Base-by-base conservation (phyloP, 2,329 filamentous ascomycete genomes). In the Ophiocordyceps camponoti-floridani region DNA sequence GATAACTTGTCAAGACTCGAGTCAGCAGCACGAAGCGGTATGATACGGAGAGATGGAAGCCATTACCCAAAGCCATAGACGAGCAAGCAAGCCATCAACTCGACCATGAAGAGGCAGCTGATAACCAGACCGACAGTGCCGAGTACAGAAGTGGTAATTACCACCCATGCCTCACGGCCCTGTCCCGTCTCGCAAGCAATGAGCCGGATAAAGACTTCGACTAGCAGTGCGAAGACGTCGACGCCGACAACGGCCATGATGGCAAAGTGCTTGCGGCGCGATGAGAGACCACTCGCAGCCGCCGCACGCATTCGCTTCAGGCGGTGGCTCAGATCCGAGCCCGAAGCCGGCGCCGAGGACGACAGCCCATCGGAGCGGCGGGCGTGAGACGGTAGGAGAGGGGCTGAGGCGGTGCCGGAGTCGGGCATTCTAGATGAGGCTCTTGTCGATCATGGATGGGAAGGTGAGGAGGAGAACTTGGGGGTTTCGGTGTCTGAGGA, bases 51-150 rank as follows among this genome's bases (percentile, higher is more conserved):
- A n/a, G 2, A 14, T 2, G 26, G n/a, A 62, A 69, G 55, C n/a
- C 14, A 37, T 16, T 60, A 82, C 76, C 60, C 51, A 30, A 65
- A 58, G 2, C 79, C 78, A 62, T 79, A 82, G 3, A 74, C 74
- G 63, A 75, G 75, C 2, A 82, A 57, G 28, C 68, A 72, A 3
- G 71, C 60, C 10, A 70, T 45, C 56, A 84, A 58, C 59, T 84
- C 81, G 1, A 69, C 51, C 63, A 84, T 66, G 55, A 84, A 84
- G 27, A 82, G 53, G 50, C 68, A 73, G 45, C 74, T 79, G 54
- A 83, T 76, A 2, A 73, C 62, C 41, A 82, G 58, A 6, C 75
- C 72, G 31, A 72, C 59, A 3, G 67, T 61, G 12, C 68, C 68
- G 38, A 83, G 59, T 0, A 56, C 51, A n/a, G 56, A 49, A 14